phyloP scores from a whole-genome alignment of 2,329 filamentous ascomycete genomes.

The Penicillium freii region DNA sequence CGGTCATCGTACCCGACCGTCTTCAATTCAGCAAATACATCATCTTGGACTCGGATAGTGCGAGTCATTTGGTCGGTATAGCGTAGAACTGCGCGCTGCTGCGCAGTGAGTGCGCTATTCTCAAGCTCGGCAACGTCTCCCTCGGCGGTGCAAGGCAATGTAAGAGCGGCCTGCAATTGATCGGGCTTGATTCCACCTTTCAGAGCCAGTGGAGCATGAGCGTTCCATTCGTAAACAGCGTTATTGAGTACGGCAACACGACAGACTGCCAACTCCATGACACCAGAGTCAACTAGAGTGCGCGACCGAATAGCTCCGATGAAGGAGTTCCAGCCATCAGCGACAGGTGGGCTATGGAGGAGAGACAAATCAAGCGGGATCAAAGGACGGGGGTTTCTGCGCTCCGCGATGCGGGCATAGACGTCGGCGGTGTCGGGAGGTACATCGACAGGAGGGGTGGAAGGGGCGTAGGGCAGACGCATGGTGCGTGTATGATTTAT shows the following conservation, averaged over 20 bases:
- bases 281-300: slow-evolving; percentile 46
- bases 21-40: slow-evolving; percentile 60
- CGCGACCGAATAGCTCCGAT: slow-evolving; percentile 54
- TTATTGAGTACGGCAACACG: slow-evolving; percentile 75
- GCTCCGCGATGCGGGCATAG: slow-evolving; percentile 29
- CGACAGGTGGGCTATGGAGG: slow-evolving; percentile 70
- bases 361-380: slow-evolving; percentile 74
- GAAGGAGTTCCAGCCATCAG: slow-evolving; percentile 66
- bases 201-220: slow-evolving; percentile 67
- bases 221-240: slow-evolving; percentile 82
- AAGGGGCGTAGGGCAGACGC: slow-evolving; percentile 27
- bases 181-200: slow-evolving; percentile 35
- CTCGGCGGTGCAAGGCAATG: slow-evolving; percentile 50
- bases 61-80: slow-evolving; percentile 84
- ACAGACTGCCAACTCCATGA: slow-evolving; percentile 76
- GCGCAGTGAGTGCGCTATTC: slow-evolving; percentile 49
- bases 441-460: slow-evolving; percentile 22
- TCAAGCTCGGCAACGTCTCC: slow-evolving; percentile 32
- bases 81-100: slow-evolving; percentile 65
- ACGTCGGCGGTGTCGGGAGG: slow-evolving; percentile 26
- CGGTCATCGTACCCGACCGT: slow-evolving; percentile 64
- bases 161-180: slow-evolving; percentile 54
- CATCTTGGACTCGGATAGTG: slow-evolving; percentile 65
- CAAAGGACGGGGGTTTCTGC: slow-evolving; percentile 60
- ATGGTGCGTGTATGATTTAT: slow-evolving; percentile 17